A percentile compares a stretch with the other conserved stretches of the same genome.
Conservation (phyloP, 805 yeast genomes). For the Clavispora phyllophila region DNA sequence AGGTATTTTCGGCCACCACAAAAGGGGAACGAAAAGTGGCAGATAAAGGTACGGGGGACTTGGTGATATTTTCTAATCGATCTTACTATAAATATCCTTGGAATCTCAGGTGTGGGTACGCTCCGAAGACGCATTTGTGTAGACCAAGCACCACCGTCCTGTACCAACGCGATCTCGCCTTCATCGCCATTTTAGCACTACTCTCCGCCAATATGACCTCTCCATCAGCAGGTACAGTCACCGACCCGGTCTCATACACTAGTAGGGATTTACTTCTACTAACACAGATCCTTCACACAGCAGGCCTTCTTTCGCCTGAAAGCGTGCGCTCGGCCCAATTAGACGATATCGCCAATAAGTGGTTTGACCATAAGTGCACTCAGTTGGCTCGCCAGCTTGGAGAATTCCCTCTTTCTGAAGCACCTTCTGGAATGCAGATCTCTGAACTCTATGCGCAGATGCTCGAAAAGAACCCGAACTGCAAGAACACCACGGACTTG, state of each 20-base stretch:
- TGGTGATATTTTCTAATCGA: no score
- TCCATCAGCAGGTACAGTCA: neutral
- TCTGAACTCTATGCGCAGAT: constrained; percentile 23
- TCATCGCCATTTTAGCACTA: neutral
- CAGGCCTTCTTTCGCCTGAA: constrained; percentile 24
- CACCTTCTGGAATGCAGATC: constrained; percentile 18
- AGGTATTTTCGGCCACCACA: no score
- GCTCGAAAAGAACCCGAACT: constrained; percentile 19
- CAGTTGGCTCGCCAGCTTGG: constrained; percentile 18
- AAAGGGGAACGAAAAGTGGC: no score
- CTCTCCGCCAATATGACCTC: neutral
- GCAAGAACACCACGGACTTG: constrained; percentile 32
- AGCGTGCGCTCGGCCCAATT: constrained; percentile 16
- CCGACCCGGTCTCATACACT: constrained; percentile 13
- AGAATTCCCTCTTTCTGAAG: constrained; percentile 10
- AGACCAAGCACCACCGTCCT: no score
- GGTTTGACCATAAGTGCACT: constrained; percentile 28
- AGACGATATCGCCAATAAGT: constrained; percentile 19
- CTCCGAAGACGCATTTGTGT: no score
- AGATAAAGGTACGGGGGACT: no score
- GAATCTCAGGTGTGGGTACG: no score
- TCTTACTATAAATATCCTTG: no score
- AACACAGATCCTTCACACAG: constrained; percentile 34
- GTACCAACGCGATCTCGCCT: neutral
- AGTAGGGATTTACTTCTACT: constrained; percentile 32